phyloP scores from a whole-genome alignment of 78 protist genomes.

The Anaeramoeba flamelloides region DNA sequence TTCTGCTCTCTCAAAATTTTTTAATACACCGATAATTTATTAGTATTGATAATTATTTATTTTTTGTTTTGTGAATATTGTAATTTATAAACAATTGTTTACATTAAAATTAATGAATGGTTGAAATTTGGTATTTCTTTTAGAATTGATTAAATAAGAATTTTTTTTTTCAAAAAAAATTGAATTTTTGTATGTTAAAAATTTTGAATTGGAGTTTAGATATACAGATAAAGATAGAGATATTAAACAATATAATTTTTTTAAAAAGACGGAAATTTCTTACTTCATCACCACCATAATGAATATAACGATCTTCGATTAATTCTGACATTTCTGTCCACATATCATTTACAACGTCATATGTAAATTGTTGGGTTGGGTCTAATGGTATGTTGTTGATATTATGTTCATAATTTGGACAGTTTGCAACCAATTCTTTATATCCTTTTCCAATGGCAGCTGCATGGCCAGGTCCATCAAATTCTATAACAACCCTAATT shows the following conservation, averaged over 20 bases:
- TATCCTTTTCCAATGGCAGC: neutral
- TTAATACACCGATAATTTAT: too few species aligned
- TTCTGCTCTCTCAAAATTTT: too few species aligned
- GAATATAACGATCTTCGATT: neutral
- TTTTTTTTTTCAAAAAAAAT: too few species aligned
- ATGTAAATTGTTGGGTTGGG: neutral
- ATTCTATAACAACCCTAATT: neutral
- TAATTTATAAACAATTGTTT: too few species aligned
- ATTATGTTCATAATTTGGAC: neutral
- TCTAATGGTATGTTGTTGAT: constrained; percentile 9
- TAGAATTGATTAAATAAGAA: too few species aligned
- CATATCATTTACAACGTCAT: neutral
- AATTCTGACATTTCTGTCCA: neutral
- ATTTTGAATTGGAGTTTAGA: too few species aligned
- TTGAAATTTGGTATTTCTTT: too few species aligned
- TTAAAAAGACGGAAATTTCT: neutral
- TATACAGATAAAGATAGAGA: too few species aligned
- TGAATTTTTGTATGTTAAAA: too few species aligned
- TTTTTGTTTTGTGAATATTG: too few species aligned
- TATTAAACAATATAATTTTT: neutral
- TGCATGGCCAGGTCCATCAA: neutral
- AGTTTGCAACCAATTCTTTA: neutral
- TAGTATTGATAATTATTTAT: too few species aligned
- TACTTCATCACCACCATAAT: constrained; percentile 8
- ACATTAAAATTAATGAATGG: too few species aligned